A percentile compares a stretch with the other conserved stretches of the same genome.
phyloP scores from a whole-genome alignment of 2,329 filamentous ascomycete species.

The Alternaria gaisen region DNA sequence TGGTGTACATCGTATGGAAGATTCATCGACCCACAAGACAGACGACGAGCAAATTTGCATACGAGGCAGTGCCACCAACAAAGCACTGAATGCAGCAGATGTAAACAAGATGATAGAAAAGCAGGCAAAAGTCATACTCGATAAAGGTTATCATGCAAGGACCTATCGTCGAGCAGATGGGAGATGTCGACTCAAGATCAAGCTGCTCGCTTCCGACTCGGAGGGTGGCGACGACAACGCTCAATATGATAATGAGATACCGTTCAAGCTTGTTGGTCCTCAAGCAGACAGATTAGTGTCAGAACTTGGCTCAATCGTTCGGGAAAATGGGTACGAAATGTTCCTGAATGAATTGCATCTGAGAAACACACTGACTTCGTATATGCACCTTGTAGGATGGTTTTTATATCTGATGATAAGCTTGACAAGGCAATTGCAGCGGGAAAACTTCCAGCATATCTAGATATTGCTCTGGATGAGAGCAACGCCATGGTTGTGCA shows the following conservation, averaged over 20 bases:
- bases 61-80: background rate
- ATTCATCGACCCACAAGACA: background rate
- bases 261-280: background rate
- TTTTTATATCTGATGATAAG: background rate
- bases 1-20: background rate
- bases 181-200: constrained; percentile 5
- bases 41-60: background rate
- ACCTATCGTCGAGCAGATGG: constrained; percentile 7
- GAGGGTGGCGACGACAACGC: background rate
- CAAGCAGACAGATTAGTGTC: constrained; percentile 5
- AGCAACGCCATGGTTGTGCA: background rate
- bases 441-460: constrained; percentile 4
- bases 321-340: background rate
- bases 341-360: too few species aligned
- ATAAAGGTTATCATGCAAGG: background rate
- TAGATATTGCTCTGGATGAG: constrained; percentile 7
- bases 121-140: background rate
- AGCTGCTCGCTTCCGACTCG: background rate
- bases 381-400: background rate
- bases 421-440: constrained; percentile 10
- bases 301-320: background rate
- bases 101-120: background rate
- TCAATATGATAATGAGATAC: background rate
- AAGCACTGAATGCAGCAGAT: background rate
- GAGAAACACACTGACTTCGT: too few species aligned